These are phyloP conservation scores for Castanospermum australe DNA, from an alignment of 306 rosid genomes.

Conservation along the genomic window DNA sequence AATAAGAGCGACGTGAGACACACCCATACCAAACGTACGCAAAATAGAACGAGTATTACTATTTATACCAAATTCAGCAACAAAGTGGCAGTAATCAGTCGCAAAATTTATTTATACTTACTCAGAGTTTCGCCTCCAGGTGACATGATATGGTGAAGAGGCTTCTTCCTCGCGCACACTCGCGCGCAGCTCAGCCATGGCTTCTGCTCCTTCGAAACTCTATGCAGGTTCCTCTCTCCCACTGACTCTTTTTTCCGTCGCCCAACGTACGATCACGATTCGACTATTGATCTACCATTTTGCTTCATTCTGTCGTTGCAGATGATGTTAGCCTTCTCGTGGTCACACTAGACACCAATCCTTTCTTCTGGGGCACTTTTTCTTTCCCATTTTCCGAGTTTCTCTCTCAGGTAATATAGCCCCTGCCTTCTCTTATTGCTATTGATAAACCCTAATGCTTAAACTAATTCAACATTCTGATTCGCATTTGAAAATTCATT, in stretches of 20 bases:
- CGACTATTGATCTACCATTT: neutral
- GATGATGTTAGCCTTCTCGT: slow-evolving; percentile 91
- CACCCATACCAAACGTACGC: no score
- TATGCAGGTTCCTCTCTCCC: slow-evolving; percentile 50
- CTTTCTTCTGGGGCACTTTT: slow-evolving; percentile 80
- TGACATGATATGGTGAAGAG: no score
- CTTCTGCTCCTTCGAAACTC: slow-evolving; percentile 77
- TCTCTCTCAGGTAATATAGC: slow-evolving; percentile 63
- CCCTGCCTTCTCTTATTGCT: neutral
- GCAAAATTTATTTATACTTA: no score
- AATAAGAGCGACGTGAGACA: no score
- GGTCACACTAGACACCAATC: slow-evolving; percentile 82
- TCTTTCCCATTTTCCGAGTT: slow-evolving; percentile 73
- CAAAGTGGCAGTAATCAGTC: no score
- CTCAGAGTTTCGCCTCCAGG: no score
- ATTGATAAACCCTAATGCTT: slow-evolving; percentile 11
- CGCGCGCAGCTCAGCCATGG: slow-evolving; percentile 39
- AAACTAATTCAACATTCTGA: neutral
- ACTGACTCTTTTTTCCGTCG: neutral
- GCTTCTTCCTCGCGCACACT: neutral
- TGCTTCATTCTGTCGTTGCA: slow-evolving; percentile 37
- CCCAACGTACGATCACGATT: neutral
- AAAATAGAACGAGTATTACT: no score
- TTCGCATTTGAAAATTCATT: neutral
- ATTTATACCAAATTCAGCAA: no score